Base-by-base conservation (phyloP, 129 eudicot species). In the Flaveria trinervia region DNA sequence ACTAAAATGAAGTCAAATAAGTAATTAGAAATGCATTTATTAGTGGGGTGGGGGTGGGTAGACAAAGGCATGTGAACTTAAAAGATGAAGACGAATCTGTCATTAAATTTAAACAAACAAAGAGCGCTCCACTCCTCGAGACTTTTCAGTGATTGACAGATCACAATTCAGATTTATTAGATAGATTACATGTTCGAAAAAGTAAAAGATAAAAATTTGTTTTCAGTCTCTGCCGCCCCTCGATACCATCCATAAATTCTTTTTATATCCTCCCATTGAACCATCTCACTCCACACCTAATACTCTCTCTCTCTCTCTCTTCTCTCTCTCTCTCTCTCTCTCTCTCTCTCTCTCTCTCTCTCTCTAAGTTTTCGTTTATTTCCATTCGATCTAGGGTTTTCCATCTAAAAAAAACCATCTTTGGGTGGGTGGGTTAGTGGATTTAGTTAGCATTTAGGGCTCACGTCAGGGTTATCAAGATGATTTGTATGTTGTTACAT, bases 61-160 rank as follows among this genome's bases (percentile, higher is more conserved):
- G 52, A 48, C 52, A 48, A 48, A 11, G 15, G 52, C 52, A 48
- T 48, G 52, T 48, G 52, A 48, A 48, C 16, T 11, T 55, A 43
- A 80, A 74, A 80, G 55, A 73, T 80, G 64, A 80, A 80, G 75
- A 80, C 79, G 84, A 80, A 80, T 80, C 75, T 80, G 55, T 73
- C 67, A 80, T 66, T 79, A 74, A 78, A 66, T 80, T 80, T 74
- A 80, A 72, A 72, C 68, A 79, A 79, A 79, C 77, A 71, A 33
- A 79, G 51, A 66, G 44, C 80, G 79, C 83, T 72, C 78, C 83
- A 44, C 82, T 70, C 73, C 52, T 73, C 72, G 68, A 66, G 70
- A 74, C 80, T 67, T 80, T 74, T 75, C 75, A 80, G 75, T 80
- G 84, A 73, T 73, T 80, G 84, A 80, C 79, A 80, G 84, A 80